Evolutionary conservation across 2,329 filamentous ascomycete species (phyloP).

Genomic region (Pestalotiopsis sp.): DNA sequence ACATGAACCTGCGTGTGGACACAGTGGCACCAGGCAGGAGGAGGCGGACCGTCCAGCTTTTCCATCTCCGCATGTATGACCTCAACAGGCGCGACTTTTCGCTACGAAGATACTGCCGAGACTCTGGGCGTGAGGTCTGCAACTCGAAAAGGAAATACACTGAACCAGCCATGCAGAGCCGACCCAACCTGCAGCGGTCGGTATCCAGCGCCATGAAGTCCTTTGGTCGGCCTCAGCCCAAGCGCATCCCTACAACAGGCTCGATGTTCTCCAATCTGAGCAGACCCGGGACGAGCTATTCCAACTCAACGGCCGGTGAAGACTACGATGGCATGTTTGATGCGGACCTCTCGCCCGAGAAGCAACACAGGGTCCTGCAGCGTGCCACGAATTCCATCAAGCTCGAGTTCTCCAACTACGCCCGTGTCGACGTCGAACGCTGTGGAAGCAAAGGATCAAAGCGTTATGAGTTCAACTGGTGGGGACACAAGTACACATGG

Average conservation of each 20-base stretch:
- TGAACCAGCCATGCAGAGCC: conserved; percentile 45
- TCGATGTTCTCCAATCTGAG: conserved; percentile 32
- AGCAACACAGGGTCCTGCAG: conserved; percentile 36
- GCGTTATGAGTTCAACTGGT: conserved; percentile 91
- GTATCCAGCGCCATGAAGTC: conserved; percentile 54
- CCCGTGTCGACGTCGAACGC: conserved; percentile 81
- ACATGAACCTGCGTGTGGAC: conserved; percentile 94
- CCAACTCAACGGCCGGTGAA: conserved; percentile 33
- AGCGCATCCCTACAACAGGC: conserved; percentile 38
- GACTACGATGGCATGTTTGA: conserved; percentile 32
- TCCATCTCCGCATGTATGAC: conserved; percentile 95
- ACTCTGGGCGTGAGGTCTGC: conserved; percentile 92
- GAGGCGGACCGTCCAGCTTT: conserved; percentile 74
- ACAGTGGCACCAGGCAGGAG: conserved; percentile 70
- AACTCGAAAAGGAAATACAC: conserved; percentile 75
- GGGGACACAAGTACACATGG: conserved; percentile 87
- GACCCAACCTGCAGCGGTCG: conserved; percentile 48
- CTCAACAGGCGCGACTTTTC: conserved; percentile 86
- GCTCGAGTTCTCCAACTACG: conserved; percentile 97
- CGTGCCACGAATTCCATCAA: conserved; percentile 77
- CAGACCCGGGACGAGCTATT: conserved; percentile 40
- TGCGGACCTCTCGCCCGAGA: conserved; percentile 33
- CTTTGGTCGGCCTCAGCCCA: conserved; percentile 40
- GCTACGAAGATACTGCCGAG: conserved; percentile 85
- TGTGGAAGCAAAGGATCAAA: conserved; percentile 68